phyloP scores from a whole-genome alignment of 176 grass and related monocot species.

The Triticum aestivum region IWGSC_CS_RefSeq_v2.1 NC_057804.1:652141219-652141718 shows the following conservation, averaged over 20 bases:
- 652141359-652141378: neutral
- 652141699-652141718: no score
- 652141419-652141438: neutral
- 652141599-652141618: conserved; percentile 1
- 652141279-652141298: neutral
- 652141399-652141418: neutral
- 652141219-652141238: neutral
- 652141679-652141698: no score
- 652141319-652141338: neutral
- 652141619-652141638: neutral
- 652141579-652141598: neutral
- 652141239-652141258: neutral
- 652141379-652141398: neutral
- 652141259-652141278: neutral
- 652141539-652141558: neutral
- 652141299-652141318: neutral
- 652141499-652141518: neutral
- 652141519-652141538: neutral
- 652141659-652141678: no score
- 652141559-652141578: neutral
- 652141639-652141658: neutral
- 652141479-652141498: neutral
- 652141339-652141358: neutral
- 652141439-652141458: neutral
- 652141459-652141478: neutral